A percentile compares a stretch with the other conserved stretches of the same genome.
These are phyloP conservation scores for Coniferiporia weirii DNA, from an alignment of 1,284 basidiomycete species.

Conservation along the genomic window DNA sequence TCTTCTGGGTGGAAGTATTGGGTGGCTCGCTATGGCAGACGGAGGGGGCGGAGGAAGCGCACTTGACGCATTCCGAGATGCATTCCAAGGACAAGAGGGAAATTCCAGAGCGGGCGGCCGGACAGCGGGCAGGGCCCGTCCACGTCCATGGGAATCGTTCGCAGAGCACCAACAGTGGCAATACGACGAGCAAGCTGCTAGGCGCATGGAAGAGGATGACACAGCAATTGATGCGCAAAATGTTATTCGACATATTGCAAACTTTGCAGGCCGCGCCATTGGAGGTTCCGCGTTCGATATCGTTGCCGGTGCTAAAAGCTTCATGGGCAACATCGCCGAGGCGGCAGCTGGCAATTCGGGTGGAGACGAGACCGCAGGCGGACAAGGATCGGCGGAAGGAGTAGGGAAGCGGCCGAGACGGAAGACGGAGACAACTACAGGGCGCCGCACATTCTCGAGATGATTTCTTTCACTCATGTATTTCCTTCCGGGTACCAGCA, in stretches of 20 bases:
- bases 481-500: background rate
- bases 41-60: constrained; percentile 28
- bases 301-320: constrained; percentile 22
- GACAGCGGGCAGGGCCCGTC: background rate
- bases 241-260: constrained; percentile 41
- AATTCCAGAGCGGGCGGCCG: background rate
- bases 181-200: constrained; percentile 35
- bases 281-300: constrained; percentile 27
- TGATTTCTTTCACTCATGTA: constrained; percentile 1
- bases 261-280: constrained; percentile 29
- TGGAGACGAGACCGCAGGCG: constrained; percentile 9
- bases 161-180: constrained; percentile 56
- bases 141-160: constrained; percentile 64
- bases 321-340: constrained; percentile 43
- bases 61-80: background rate
- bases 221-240: constrained; percentile 32
- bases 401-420: constrained; percentile 8
- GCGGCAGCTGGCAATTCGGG: constrained; percentile 25
- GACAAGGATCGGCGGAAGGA: background rate
- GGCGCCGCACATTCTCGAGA: constrained; percentile 10
- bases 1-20: constrained; percentile 42
- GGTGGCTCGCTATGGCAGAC: constrained; percentile 45
- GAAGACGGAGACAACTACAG: constrained; percentile 11
- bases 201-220: constrained; percentile 25
- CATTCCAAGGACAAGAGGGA: constrained; percentile 1